phyloP scores from a whole-genome alignment of 225 moss, liverwort and hornwort genomes.

The Pseudoscleropodium purum region DNA sequence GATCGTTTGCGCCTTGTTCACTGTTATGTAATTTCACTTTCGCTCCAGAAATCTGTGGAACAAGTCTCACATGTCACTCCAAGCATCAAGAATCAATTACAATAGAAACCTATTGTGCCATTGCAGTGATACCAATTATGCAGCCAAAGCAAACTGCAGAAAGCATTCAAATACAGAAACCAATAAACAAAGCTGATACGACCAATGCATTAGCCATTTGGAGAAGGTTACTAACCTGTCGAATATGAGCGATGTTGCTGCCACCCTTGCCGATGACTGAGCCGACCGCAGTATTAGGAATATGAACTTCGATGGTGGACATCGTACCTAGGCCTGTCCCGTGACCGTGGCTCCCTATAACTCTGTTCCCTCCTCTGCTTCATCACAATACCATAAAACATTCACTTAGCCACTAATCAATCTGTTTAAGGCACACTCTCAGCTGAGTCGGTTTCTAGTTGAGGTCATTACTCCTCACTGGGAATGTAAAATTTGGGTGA shows the following conservation, averaged over 20 bases:
- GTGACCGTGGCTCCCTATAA: conserved; percentile 70
- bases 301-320: conserved; percentile 89
- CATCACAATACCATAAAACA: conserved; percentile 1
- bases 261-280: conserved; percentile 98
- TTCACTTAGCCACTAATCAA: neutral
- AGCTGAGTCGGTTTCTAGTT: neutral
- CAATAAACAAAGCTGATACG: neutral
- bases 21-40: conserved; percentile 95
- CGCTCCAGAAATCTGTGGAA: conserved; percentile 78
- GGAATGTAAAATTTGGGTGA: conserved; percentile 15
- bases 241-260: conserved; percentile 93
- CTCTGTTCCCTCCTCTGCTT: conserved; percentile 68
- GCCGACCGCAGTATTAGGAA: conserved; percentile 89
- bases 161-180: neutral
- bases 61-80: neutral
- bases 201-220: neutral
- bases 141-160: neutral
- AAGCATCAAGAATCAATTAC: neutral
- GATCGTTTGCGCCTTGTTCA: conserved; percentile 76
- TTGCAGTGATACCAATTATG: neutral
- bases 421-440: neutral
- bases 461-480: neutral
- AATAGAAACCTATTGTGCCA: neutral
- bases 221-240: conserved; percentile 53
- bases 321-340: conserved; percentile 75